phyloP scores from a whole-genome alignment of 306 rosid species.

The Hippophae rhamnoides region DNA sequence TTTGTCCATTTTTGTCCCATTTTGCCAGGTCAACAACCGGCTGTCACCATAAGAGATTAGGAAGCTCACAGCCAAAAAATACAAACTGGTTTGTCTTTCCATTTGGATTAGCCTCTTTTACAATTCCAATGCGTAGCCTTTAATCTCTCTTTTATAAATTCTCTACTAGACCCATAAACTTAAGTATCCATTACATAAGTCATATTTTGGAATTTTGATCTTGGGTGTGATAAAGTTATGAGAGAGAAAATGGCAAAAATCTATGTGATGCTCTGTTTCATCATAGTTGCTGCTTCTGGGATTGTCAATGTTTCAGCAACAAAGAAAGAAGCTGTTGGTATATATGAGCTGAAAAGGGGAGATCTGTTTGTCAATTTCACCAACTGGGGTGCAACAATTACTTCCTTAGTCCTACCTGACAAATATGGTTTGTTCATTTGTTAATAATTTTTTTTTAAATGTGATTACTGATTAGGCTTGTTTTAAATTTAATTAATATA shows the following conservation, averaged over 20 bases:
- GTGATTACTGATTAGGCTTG: background rate
- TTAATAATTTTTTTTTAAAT: background rate
- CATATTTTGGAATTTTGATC: background rate
- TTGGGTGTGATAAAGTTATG: background rate
- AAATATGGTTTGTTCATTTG: conserved; percentile 28
- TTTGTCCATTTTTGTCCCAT: background rate
- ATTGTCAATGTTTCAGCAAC: conserved; percentile 18
- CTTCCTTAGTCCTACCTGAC: conserved; percentile 41
- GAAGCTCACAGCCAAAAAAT: background rate
- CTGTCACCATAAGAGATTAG: background rate
- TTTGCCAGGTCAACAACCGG: conserved; percentile 2
- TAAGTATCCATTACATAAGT: no score
- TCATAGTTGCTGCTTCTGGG: conserved; percentile 26
- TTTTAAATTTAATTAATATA: background rate
- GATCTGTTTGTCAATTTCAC: conserved; percentile 34
- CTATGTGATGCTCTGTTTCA: conserved; percentile 21
- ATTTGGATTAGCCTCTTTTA: background rate
- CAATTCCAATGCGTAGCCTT: background rate
- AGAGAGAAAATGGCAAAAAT: conserved; percentile 22
- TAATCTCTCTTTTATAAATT: background rate
- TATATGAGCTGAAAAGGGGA: conserved; percentile 38
- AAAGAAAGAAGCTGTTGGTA: conserved; percentile 19
- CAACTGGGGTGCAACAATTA: conserved; percentile 55
- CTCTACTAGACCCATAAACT: background rate
- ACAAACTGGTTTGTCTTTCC: background rate